Percentiles rank a stretch among this genome's conserved stretches.
These are phyloP conservation scores for Rhipidocladum racemiflorum DNA, from an alignment of 176 grass and related monocot genomes.

Conservation along the genomic window DNA sequence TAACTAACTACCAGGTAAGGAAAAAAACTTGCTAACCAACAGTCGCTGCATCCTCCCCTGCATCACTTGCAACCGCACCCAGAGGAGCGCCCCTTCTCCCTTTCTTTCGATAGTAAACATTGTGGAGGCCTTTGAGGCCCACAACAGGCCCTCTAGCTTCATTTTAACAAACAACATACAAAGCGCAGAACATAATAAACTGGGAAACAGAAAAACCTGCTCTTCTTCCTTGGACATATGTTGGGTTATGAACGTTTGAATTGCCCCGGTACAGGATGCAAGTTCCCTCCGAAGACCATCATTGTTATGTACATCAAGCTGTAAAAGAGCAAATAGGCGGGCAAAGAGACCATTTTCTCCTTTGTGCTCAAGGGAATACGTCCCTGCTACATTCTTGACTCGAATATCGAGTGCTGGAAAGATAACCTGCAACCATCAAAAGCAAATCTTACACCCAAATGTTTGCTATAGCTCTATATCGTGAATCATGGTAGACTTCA, in stretches of 20 bases:
- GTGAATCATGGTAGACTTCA: background rate
- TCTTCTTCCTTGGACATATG: constrained; percentile 98
- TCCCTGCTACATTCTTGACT: constrained; percentile 86
- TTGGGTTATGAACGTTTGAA: constrained; percentile 66
- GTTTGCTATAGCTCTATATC: background rate
- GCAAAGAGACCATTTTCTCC: constrained; percentile 69
- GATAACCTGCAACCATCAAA: constrained; percentile 58
- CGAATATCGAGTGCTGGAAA: constrained; percentile 87
- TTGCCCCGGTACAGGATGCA: constrained; percentile 73
- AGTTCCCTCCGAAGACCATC: constrained; percentile 57
- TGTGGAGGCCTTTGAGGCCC: too few relatives aligned
- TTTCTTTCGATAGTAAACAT: too few relatives aligned
- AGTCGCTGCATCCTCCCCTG: too few relatives aligned
- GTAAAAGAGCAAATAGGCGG: constrained; percentile 55
- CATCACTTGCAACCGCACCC: too few relatives aligned
- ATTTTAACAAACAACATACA: constrained; percentile 4
- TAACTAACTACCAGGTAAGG: too few relatives aligned
- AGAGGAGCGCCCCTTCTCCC: too few relatives aligned
- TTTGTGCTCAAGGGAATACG: constrained; percentile 86
- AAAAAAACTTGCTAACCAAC: too few relatives aligned
- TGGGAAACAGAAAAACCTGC: constrained; percentile 43
- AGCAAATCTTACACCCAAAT: background rate
- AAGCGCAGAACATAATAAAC: background rate
- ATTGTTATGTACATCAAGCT: constrained; percentile 46
- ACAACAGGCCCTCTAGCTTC: background rate